phyloP scores from a whole-genome alignment of 31 red algal genomes.

The Porphyra umbilicalis region DNA sequence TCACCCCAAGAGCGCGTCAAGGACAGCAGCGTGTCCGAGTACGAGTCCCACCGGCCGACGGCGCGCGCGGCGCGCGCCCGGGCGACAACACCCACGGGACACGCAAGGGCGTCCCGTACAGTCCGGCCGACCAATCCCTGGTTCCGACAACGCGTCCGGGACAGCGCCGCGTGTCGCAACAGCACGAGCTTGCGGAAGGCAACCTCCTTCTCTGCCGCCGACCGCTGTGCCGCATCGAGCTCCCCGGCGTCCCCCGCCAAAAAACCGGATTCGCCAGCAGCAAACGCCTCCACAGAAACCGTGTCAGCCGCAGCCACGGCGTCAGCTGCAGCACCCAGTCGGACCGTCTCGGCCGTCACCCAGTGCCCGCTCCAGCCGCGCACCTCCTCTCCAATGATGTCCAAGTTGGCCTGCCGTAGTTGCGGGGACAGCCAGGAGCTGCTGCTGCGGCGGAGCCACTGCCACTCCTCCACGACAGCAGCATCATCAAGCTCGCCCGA shows the following conservation, averaged over 20 bases:
- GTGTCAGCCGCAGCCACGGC: not conserved
- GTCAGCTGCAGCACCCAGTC: not conserved
- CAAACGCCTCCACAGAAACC: not conserved
- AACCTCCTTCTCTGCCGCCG: not conserved
- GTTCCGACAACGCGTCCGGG: conserved; percentile 3
- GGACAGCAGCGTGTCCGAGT: not conserved
- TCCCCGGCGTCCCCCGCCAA: not conserved
- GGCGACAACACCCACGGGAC: conserved; percentile 25
- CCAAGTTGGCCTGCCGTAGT: not conserved
- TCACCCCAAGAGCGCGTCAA: conserved; percentile 25
- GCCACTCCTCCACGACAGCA: not conserved
- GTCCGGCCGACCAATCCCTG: conserved; percentile 36
- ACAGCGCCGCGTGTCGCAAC: not conserved
- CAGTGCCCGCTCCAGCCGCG: not conserved
- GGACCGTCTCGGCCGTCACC: not conserved
- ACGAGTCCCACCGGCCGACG: not conserved
- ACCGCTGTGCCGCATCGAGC: not conserved
- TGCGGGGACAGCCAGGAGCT: not conserved
- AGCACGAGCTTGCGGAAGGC: not conserved
- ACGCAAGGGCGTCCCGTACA: conserved; percentile 21
- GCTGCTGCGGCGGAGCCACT: not conserved
- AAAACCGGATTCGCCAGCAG: not conserved
- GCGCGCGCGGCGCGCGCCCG: not conserved
- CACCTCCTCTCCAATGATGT: not conserved
- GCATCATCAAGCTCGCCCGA: not conserved